phyloP scores from a whole-genome alignment of 2,329 filamentous ascomycete species.

The Fusarium nelsonii region DNA sequence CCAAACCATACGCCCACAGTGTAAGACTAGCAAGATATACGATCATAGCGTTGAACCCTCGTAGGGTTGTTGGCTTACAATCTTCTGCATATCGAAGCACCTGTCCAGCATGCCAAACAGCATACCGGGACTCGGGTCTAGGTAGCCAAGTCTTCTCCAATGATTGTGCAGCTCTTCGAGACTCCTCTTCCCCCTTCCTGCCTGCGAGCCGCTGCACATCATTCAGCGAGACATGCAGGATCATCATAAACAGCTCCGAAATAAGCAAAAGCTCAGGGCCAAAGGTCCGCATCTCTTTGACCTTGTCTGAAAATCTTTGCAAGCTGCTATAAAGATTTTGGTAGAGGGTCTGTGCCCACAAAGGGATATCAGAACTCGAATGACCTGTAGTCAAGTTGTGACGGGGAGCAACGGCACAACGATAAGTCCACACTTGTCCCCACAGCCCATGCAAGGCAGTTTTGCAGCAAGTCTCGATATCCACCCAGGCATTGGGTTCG shows the following conservation, averaged over 20 bases:
- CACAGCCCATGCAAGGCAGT: slow-evolving; percentile 41
- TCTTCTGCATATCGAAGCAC: slow-evolving; percentile 40
- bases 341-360: slow-evolving; percentile 41
- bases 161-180: slow-evolving; percentile 25
- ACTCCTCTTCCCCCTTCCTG: slow-evolving; percentile 42
- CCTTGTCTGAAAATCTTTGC: slow-evolving; percentile 32
- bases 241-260: slow-evolving; percentile 46
- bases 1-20: slow-evolving; percentile 41
- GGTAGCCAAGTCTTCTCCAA: slow-evolving; percentile 38
- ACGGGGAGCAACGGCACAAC: slow-evolving; percentile 35
- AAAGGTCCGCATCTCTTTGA: slow-evolving; percentile 14
- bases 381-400: slow-evolving; percentile 12
- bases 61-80: slow-evolving; percentile 36
- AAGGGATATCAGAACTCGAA: slow-evolving; percentile 21
- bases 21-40: slow-evolving; percentile 44
- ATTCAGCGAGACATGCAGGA: slow-evolving; percentile 41
- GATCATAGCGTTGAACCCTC: slow-evolving; percentile 43
- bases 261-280: slow-evolving; percentile 36
- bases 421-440: slow-evolving; percentile 46
- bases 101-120: slow-evolving; percentile 45
- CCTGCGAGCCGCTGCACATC: slow-evolving; percentile 41
- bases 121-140: slow-evolving; percentile 38
- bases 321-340: slow-evolving; percentile 42
- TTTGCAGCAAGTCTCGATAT: slow-evolving; percentile 39
- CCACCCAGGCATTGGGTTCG: slow-evolving; percentile 37